phyloP scores from a whole-genome alignment of 2,329 filamentous ascomycete genomes.

The Mariannaea elegans region DNA sequence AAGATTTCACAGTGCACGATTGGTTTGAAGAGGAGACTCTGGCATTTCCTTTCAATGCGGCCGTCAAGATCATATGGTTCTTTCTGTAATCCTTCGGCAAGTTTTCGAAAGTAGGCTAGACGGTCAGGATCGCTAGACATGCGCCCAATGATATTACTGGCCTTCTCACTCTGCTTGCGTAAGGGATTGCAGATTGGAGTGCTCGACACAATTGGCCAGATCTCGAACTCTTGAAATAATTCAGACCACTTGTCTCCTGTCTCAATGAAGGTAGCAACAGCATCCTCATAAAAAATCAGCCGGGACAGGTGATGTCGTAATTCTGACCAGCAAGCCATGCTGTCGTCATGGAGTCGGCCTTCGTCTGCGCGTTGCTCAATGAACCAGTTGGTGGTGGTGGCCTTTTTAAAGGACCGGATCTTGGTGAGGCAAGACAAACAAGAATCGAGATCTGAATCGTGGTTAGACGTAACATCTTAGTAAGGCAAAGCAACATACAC shows the following conservation, averaged over 20 bases:
- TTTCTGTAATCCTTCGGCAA: conserved; percentile 33
- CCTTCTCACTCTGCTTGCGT: conserved; percentile 25
- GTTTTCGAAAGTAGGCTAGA: conserved; percentile 8
- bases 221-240: conserved; percentile 43
- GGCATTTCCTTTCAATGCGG: conserved; percentile 30
- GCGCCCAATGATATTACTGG: conserved; percentile 33
- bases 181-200: conserved; percentile 24
- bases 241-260: conserved; percentile 37
- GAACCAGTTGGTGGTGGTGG: not conserved
- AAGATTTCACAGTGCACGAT: conserved; percentile 43
- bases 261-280: conserved; percentile 27
- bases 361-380: conserved; percentile 19
- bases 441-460: conserved; percentile 13
- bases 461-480: not conserved
- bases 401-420: conserved; percentile 18
- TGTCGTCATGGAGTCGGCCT: conserved; percentile 28
- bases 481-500: not conserved
- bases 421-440: conserved; percentile 1
- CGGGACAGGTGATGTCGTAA: conserved; percentile 41
- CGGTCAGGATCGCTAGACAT: conserved; percentile 23
- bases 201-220: conserved; percentile 41
- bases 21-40: conserved; percentile 30
- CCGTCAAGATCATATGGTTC: conserved; percentile 34
- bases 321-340: conserved; percentile 41
- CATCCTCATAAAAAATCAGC: conserved; percentile 34